phyloP scores from a whole-genome alignment of 2,329 filamentous ascomycete genomes.

The Xylariaceae sp. region DNA sequence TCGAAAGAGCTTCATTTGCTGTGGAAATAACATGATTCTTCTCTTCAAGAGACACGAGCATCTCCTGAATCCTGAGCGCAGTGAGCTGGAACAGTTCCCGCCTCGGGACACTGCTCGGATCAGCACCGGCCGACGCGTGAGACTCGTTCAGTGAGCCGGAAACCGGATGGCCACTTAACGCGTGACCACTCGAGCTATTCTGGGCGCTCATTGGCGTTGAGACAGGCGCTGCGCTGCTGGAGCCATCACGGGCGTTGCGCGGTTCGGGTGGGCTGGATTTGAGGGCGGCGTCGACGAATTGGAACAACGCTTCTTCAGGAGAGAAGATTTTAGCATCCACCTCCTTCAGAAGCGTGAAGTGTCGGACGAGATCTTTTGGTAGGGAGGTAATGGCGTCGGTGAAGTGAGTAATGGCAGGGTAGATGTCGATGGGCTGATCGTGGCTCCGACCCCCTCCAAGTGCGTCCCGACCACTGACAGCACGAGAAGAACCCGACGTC shows the following conservation, averaged over 20 bases:
- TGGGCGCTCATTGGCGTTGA: conserved; percentile 47
- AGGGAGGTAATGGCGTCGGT: conserved; percentile 88
- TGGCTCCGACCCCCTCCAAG: conserved; percentile 40
- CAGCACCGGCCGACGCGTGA: conserved; percentile 43
- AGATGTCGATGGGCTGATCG: conserved; percentile 61
- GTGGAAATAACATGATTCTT: conserved; percentile 96
- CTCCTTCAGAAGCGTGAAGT: conserved; percentile 94
- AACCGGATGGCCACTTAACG: conserved; percentile 34
- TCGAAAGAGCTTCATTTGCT: conserved; percentile 81
- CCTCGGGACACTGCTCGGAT: conserved; percentile 56
- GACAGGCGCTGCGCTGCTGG: conserved; percentile 37
- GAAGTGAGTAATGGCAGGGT: conserved; percentile 67
- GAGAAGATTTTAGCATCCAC: conserved; percentile 95
- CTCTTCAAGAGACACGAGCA: conserved; percentile 88
- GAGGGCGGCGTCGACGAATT: conserved; percentile 63
- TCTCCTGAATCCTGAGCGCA: conserved; percentile 71
- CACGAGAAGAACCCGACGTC: conserved; percentile 44
- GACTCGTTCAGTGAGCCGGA: conserved; percentile 41
- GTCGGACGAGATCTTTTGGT: conserved; percentile 89
- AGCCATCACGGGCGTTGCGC: conserved; percentile 41
- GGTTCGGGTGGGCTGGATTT: conserved; percentile 45
- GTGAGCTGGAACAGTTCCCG: conserved; percentile 74
- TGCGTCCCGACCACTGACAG: conserved; percentile 41
- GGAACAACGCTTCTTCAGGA: conserved; percentile 75
- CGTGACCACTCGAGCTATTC: conserved; percentile 42